phyloP scores from a whole-genome alignment of 129 eudicot species.

The Lonicera japonica region DNA sequence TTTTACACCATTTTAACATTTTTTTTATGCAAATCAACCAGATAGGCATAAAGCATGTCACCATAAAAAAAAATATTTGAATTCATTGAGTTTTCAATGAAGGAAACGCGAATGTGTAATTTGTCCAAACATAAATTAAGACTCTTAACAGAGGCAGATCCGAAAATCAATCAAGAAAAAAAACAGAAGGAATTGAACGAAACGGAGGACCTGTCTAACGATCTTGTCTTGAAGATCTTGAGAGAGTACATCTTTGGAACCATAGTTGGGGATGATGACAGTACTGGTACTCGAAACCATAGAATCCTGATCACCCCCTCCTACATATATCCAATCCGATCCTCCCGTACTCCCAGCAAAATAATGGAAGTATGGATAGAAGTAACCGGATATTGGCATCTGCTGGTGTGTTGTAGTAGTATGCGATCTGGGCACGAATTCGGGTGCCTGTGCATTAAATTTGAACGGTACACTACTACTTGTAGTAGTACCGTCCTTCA shows the following conservation, averaged over 20 bases:
- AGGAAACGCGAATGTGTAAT: too few relatives aligned
- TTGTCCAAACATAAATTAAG: too few relatives aligned
- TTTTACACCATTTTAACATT: too few relatives aligned
- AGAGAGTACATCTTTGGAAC: conserved; percentile 39
- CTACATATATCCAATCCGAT: conserved; percentile 56
- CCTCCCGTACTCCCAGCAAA: conserved; percentile 29
- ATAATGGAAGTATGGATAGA: conserved; percentile 51
- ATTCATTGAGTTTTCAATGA: too few relatives aligned
- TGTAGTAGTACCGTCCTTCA: conserved; percentile 13
- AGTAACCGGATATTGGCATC: conserved; percentile 61
- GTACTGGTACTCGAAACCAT: conserved; percentile 31
- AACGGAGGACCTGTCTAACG: conserved; percentile 53
- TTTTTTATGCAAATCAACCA: too few relatives aligned
- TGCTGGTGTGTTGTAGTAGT: too few relatives aligned
- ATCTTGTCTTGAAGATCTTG: conserved; percentile 69
- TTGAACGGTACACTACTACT: conserved; percentile 26
- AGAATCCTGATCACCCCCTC: conserved; percentile 41
- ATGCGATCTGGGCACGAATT: conserved; percentile 68
- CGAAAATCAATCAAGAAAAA: too few relatives aligned
- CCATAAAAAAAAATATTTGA: too few relatives aligned
- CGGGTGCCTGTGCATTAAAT: conserved; percentile 82
- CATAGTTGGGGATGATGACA: conserved; percentile 21
- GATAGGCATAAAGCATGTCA: too few relatives aligned
- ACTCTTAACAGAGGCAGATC: too few relatives aligned
- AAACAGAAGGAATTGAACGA: not conserved